Evolutionary conservation across 108 stramenopile species (phyloP).

Genomic region (Epithemia pelagica): DNA sequence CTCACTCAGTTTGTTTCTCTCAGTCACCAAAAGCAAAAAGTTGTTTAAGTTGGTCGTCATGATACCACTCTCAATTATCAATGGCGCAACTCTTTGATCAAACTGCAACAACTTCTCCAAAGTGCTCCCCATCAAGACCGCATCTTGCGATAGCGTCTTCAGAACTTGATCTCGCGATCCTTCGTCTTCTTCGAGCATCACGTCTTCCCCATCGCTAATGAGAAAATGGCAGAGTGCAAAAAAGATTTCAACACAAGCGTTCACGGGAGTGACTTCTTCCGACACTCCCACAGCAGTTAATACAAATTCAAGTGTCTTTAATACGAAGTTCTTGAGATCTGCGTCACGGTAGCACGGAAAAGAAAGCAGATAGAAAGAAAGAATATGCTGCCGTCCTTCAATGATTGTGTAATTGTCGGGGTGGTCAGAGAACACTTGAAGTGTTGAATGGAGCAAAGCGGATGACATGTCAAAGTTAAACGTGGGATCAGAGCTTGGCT

Average conservation of each 20-base stretch:
- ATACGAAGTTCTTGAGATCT: constrained; percentile 80
- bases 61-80: constrained; percentile 61
- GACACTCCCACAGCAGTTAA: constrained; percentile 74
- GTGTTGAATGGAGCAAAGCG: constrained; percentile 26
- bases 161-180: neutral
- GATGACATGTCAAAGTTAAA: constrained; percentile 14
- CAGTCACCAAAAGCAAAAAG: constrained; percentile 4
- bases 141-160: constrained; percentile 47
- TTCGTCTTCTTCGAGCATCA: neutral
- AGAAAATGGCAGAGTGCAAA: constrained; percentile 69
- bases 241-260: constrained; percentile 73
- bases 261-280: constrained; percentile 63
- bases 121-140: constrained; percentile 76
- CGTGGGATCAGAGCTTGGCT: neutral
- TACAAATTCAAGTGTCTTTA: constrained; percentile 91
- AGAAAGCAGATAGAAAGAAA: constrained; percentile 75
- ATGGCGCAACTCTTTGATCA: constrained; percentile 68
- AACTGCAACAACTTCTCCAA: constrained; percentile 85
- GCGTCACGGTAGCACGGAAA: constrained; percentile 79
- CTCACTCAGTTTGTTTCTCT: constrained; percentile 19
- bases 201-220: constrained; percentile 28
- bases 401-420: constrained; percentile 80
- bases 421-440: constrained; percentile 90
- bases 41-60: constrained; percentile 3
- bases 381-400: constrained; percentile 69